Evolutionary conservation across 768 basidiomycete species (phyloP).

Genomic region (Bullera alba): DNA sequence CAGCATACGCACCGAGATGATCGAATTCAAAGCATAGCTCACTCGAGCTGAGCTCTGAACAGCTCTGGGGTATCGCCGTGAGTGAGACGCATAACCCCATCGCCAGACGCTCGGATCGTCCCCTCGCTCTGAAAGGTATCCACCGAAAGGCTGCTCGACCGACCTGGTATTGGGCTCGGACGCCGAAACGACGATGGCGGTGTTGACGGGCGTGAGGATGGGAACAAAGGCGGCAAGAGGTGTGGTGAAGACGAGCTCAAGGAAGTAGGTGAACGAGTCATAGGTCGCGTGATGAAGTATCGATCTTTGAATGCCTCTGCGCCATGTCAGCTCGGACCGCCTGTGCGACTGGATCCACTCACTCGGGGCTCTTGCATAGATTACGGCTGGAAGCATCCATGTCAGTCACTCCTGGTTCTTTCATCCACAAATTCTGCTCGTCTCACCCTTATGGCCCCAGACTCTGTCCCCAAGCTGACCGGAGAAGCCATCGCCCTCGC

Average conservation of each 20-base stretch:
- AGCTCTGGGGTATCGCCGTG: slow-evolving; percentile 58
- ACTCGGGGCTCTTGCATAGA: slow-evolving; percentile 90
- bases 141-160: slow-evolving; percentile 7
- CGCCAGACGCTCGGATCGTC: slow-evolving; percentile 4
- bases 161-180: slow-evolving; percentile 3
- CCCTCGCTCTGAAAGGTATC: slow-evolving; percentile 1
- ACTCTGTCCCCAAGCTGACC: slow-evolving; percentile 47
- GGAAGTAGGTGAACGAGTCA: slow-evolving; percentile 52
- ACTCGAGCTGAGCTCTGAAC: slow-evolving; percentile 85
- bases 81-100: slow-evolving; percentile 19
- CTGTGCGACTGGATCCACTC: slow-evolving; percentile 2
- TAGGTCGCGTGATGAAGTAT: slow-evolving; percentile 60
- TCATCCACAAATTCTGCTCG: background rate
- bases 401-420: background rate
- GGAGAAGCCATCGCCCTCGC: slow-evolving; percentile 2
- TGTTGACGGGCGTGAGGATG: slow-evolving; percentile 8
- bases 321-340: background rate
- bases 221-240: slow-evolving; percentile 4
- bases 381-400: slow-evolving; percentile 55
- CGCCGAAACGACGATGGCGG: slow-evolving; percentile 14
- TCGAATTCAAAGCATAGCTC: background rate
- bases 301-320: slow-evolving; percentile 67
- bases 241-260: slow-evolving; percentile 18
- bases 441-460: slow-evolving; percentile 91
- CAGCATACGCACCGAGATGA: slow-evolving; percentile 1